These are phyloP conservation scores for Trichoderma cornu-damae DNA, from an alignment of 2,329 filamentous ascomycete genomes.

Conservation along the genomic window DNA sequence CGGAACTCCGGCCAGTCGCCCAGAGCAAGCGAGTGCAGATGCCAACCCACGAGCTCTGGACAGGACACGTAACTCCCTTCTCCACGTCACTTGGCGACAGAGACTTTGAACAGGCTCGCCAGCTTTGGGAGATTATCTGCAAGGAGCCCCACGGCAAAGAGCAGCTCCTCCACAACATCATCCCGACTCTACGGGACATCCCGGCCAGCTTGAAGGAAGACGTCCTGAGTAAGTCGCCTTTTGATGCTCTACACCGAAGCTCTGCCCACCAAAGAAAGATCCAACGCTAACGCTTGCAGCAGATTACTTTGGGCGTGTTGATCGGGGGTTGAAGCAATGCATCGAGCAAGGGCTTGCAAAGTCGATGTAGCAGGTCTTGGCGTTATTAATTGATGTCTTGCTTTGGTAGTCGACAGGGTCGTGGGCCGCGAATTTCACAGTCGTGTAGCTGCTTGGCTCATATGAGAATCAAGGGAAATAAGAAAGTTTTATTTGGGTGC, in stretches of 20 bases:
- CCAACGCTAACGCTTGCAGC: background rate
- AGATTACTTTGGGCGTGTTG: slow-evolving; percentile 6
- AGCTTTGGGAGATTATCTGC: slow-evolving; percentile 46
- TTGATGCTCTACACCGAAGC: too few species aligned
- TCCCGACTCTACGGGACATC: slow-evolving; percentile 2
- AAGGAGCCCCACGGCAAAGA: background rate
- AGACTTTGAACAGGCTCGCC: slow-evolving; percentile 48
- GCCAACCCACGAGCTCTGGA: slow-evolving; percentile 45
- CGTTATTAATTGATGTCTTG: background rate
- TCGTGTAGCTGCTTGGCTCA: too few species aligned
- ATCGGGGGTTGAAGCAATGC: background rate
- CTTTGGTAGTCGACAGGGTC: background rate
- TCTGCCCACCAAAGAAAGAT: background rate
- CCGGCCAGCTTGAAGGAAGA: background rate
- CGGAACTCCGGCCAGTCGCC: slow-evolving; percentile 26
- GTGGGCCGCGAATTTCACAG: too few species aligned
- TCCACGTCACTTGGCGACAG: slow-evolving; percentile 43
- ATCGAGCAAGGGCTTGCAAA: background rate
- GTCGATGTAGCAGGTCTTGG: background rate
- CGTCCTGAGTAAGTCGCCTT: slow-evolving; percentile 1
- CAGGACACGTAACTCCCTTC: slow-evolving; percentile 40
- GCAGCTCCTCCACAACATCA: slow-evolving; percentile 1
- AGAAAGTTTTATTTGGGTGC: too few species aligned
- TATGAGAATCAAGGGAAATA: too few species aligned
- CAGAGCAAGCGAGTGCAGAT: slow-evolving; percentile 43